Base-by-base conservation (phyloP, 2,329 filamentous ascomycete species). In the Aspergillus nomiae region DNA sequence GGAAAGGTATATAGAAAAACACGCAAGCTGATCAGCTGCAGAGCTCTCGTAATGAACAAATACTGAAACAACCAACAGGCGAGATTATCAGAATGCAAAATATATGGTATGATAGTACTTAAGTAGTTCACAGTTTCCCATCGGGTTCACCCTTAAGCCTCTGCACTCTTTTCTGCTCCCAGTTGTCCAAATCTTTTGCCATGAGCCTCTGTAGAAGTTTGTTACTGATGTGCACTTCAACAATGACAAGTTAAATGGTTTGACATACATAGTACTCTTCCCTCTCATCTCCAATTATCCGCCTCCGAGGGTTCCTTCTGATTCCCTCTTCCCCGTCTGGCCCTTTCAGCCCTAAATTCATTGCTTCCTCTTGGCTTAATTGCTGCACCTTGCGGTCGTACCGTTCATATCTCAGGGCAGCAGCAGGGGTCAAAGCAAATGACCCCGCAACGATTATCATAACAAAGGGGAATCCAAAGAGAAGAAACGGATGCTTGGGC, bases 131-230 rank as follows among this genome's bases (percentile, higher is more conserved):
- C 69, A 97, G 76, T 57, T 92, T 86, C 38, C 94, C 94, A 77
- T 99, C 94, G 64, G 87, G 90, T 78, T 99, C 96, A 69, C 95
- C 95, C 24, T 92, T 89, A 64, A 97, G 85, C 75, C 95, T 85
- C 81, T 97, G 89, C 12, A 98, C 93, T 59, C 96, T 88, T 80
- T 95, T 96, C 80, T 98, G 95, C 77, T 98, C 94, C 95, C 95
- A 99, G 74, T 92, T 87, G 73, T 99, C 94, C 65, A 98, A 81
- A 75, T 98, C 95, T 78, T 96, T 96, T 36, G 92, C 91, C 70
- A 92, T 91, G 45, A 92, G 83, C 80, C 89, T 87, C 91, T 95
- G 77, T 62, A 43, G 30, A 58, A 10, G 56, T 36, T 16, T 43
- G 51, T 58, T 26, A 41, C 19, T 14, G 26, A 28, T 28, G 21